Percentiles rank a stretch among this genome's conserved stretches.
Evolutionary conservation across 768 basidiomycete species (phyloP).

Genomic region (Boletales sp.): DNA sequence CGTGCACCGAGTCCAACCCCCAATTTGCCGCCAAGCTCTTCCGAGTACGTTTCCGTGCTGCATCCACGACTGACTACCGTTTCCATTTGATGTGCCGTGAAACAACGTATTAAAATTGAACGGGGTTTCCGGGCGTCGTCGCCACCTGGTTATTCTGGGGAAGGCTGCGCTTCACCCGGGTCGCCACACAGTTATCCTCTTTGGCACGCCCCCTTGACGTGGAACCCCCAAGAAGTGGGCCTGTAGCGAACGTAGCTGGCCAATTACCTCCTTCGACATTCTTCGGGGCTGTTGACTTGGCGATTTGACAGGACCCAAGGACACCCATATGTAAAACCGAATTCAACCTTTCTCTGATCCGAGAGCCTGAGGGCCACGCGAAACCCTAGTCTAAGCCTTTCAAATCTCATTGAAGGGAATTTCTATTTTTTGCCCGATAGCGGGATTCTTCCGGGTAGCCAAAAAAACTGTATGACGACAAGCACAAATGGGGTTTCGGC

Average conservation of each 20-base stretch:
- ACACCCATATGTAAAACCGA: constrained; percentile 16
- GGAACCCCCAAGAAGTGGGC: constrained; percentile 4
- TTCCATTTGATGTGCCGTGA: constrained; percentile 3
- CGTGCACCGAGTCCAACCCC: constrained; percentile 22
- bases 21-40: constrained; percentile 10
- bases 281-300: constrained; percentile 22
- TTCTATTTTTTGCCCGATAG: constrained; percentile 17
- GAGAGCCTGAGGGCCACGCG: constrained; percentile 14
- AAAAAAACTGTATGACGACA: constrained; percentile 18
- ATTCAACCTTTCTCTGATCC: constrained; percentile 14
- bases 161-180: constrained; percentile 7
- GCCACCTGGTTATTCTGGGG: constrained; percentile 7
- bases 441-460: constrained; percentile 21
- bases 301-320: constrained; percentile 22
- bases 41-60: constrained; percentile 21
- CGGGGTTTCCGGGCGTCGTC: constrained; percentile 7
- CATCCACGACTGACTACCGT: constrained; percentile 11
- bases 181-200: constrained; percentile 11
- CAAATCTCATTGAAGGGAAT: constrained; percentile 21
- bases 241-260: constrained; percentile 16
- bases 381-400: constrained; percentile 19
- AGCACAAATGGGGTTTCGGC: constrained; percentile 26
- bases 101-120: constrained; percentile 9
- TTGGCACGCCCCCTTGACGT: constrained; percentile 20
- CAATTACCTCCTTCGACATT: constrained; percentile 16